Base-by-base conservation (phyloP, 352 stramenopile genomes). In the Globisporangium iwayamae region DNA sequence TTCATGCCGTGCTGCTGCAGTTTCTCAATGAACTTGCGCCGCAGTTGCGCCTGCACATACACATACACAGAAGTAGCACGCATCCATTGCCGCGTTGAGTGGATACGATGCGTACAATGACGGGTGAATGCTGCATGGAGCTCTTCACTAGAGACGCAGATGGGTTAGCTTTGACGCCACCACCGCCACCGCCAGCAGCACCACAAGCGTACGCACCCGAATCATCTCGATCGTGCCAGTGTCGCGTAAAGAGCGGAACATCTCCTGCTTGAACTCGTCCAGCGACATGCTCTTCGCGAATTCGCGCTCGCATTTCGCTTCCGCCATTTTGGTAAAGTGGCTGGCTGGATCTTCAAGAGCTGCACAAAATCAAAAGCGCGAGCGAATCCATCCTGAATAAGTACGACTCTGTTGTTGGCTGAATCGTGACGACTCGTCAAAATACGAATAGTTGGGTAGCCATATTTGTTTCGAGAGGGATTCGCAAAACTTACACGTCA, bases 1-100 rank as follows among this genome's bases (percentile, higher is more conserved):
- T 22, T 70, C 47, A 25, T 39, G 62, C 20, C 69, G 68, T 86
- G 71, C 18, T 76, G 66, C 61, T 82, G 76, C 46, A 92, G 66
- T 56, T 92, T 92, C 63, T 90, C 79, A 22, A 90, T 89, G 36
- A 90, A 89, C 3, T 69, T 67, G 8, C 81, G 74, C n/a, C 83
- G 71, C 28, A 92, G 66, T 56, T 92, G 83, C 9, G 79, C 83
- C 81, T 90, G 16, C n/a, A 53, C 25, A 39, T 18, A 39, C 6
- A 20, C 13, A 53, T 1, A 54, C 47, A 53, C 22, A 25, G 22
- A 25, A 25, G 22, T 25, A 25, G 22, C 22, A 25, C 22, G 22
- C 22, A 25, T 25, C 22, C 22, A 25, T 25, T 25, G 22, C 22
- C 22, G 22, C 22, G 22, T 16, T 25, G 43, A 54, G 22, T 1